These are phyloP conservation scores for Aspergillus funiculosus DNA, from an alignment of 495 filamentous ascomycete species.

Conservation along the genomic window DNA sequence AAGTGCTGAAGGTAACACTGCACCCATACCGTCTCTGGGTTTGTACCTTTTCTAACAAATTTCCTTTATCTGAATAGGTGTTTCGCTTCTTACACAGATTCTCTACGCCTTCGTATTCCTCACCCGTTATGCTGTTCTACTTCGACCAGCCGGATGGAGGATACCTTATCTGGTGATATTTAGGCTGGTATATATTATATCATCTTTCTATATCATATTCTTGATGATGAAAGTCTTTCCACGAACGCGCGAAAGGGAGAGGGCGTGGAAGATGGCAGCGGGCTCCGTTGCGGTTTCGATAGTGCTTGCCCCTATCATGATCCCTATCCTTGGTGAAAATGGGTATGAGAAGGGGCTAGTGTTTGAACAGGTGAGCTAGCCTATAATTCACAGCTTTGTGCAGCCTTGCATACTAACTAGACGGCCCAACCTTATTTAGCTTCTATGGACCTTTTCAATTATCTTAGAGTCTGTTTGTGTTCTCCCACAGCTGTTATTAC, in stretches of 20 bases:
- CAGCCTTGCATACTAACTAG: slow-evolving; percentile 10
- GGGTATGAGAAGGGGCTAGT: slow-evolving; percentile 26
- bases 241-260: slow-evolving; percentile 81
- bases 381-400: neutral
- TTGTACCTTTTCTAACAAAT: slow-evolving; percentile 15
- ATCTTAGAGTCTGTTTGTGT: slow-evolving; percentile 88
- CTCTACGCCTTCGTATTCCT: slow-evolving; percentile 85
- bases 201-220: slow-evolving; percentile 80
- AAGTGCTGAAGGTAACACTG: slow-evolving; percentile 70
- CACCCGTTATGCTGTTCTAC: slow-evolving; percentile 81
- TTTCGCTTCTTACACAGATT: slow-evolving; percentile 89
- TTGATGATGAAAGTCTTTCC: slow-evolving; percentile 84
- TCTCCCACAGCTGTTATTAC: slow-evolving; percentile 82
- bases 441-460: slow-evolving; percentile 71
- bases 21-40: neutral
- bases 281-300: slow-evolving; percentile 55
- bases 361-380: slow-evolving; percentile 52
- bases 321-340: slow-evolving; percentile 52
- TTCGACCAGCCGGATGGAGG: slow-evolving; percentile 39
- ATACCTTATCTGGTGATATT: slow-evolving; percentile 64
- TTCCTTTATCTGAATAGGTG: slow-evolving; percentile 47
- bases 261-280: slow-evolving; percentile 80
- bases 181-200: slow-evolving; percentile 81
- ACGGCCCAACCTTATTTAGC: slow-evolving; percentile 47
- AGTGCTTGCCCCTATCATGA: slow-evolving; percentile 58